Conservation (phyloP, 805 yeast genomes). For the Phaffomyces opuntiae region DNA sequence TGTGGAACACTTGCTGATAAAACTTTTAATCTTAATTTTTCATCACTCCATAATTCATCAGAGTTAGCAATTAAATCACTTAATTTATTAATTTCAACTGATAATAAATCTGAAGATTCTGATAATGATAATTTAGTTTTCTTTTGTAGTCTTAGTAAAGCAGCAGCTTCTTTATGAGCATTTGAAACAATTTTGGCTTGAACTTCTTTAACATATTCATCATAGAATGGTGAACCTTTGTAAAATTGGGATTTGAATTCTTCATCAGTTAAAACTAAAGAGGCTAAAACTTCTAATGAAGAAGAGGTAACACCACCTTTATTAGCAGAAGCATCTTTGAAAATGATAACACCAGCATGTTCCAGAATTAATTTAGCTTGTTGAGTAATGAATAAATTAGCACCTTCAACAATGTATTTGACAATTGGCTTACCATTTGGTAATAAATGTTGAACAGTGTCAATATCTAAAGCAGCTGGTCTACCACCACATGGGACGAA, state of each 20-base stretch:
- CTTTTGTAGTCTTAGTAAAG: slow-evolving; percentile 72
- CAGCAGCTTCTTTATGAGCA: slow-evolving; percentile 80
- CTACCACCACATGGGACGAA: slow-evolving; percentile 99
- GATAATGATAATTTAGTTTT: slow-evolving; percentile 53
- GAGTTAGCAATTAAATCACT: slow-evolving; percentile 81
- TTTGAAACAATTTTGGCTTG: slow-evolving; percentile 69
- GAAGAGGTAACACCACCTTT: slow-evolving; percentile 99
- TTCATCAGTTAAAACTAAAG: slow-evolving; percentile 82
- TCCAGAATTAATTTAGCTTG: slow-evolving; percentile 85
- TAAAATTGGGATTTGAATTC: slow-evolving; percentile 72
- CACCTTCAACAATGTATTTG: slow-evolving; percentile 95
- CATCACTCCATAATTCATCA: slow-evolving; percentile 81
- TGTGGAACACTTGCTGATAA: slow-evolving; percentile 73
- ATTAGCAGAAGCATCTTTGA: slow-evolving; percentile 95
- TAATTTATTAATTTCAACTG: slow-evolving; percentile 75
- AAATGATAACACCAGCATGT: slow-evolving; percentile 76
- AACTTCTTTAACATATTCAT: slow-evolving; percentile 76
- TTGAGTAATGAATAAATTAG: slow-evolving; percentile 92
- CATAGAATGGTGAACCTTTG: slow-evolving; percentile 69
- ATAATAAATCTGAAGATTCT: slow-evolving; percentile 74
- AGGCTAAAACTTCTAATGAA: slow-evolving; percentile 90
- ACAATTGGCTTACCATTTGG: slow-evolving; percentile 71
- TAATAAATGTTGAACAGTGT: slow-evolving; percentile 66
- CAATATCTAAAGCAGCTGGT: slow-evolving; percentile 90
- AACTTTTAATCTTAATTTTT: slow-evolving; percentile 66